phyloP scores from a whole-genome alignment of 805 yeast species.

The Candida multigemmis region DNA sequence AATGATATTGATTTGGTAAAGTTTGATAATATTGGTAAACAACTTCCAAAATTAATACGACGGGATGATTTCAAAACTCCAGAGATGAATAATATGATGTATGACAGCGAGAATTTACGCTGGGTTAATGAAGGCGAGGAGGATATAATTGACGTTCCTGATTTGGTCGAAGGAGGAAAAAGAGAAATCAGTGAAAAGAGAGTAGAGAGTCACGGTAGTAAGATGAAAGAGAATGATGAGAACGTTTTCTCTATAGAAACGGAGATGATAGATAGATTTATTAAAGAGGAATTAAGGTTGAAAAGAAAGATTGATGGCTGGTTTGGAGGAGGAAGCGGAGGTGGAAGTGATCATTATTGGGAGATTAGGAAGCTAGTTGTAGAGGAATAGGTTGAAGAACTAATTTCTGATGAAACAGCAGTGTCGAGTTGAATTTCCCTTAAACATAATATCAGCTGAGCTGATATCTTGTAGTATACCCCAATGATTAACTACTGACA shows the following conservation, averaged over 20 bases:
- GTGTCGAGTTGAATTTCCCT: no score
- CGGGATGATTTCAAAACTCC: conserved; percentile 11
- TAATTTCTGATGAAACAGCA: no score
- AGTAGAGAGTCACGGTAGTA: no score
- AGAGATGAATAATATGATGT: conserved; percentile 39
- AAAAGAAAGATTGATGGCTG: conserved; percentile 25
- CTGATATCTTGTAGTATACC: no score
- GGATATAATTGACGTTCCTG: conserved; percentile 36
- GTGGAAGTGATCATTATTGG: conserved; percentile 28
- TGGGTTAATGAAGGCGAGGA: conserved; percentile 45
- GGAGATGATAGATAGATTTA: conserved; percentile 19
- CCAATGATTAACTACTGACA: no score
- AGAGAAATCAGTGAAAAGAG: no score
- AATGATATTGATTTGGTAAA: conserved; percentile 47
- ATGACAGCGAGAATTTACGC: conserved; percentile 45
- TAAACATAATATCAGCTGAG: no score
- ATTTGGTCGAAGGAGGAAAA: conserved; percentile 17
- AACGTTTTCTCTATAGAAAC: conserved; percentile 18
- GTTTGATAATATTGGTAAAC: conserved; percentile 32
- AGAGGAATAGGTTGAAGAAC: conserved; percentile 14
- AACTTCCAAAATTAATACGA: conserved; percentile 31
- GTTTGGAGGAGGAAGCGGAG: conserved; percentile 20
- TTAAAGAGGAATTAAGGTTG: conserved; percentile 27
- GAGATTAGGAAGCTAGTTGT: conserved; percentile 35
- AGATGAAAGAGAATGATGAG: conserved; percentile 9